phyloP scores from a whole-genome alignment of 768 basidiomycete genomes.

The Mycena polygramma region DNA sequence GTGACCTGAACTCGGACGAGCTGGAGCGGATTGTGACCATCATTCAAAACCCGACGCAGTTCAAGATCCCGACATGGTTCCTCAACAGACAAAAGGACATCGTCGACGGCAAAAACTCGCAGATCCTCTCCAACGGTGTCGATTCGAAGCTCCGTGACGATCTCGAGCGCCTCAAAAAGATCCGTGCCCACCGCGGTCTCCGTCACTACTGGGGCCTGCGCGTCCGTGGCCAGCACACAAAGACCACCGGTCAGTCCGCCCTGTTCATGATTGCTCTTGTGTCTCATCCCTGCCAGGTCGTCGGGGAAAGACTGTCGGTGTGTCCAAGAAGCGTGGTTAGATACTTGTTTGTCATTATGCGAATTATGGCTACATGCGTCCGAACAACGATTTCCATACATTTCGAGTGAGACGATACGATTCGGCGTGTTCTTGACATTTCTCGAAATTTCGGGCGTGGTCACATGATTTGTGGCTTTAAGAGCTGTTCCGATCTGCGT shows the following conservation, averaged over 20 bases:
- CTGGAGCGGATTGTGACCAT: conserved; percentile 99
- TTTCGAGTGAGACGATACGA: no score
- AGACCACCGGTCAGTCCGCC: conserved; percentile 88
- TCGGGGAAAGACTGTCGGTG: conserved; percentile 96
- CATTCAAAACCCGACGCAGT: conserved; percentile 99
- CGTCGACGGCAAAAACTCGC: conserved; percentile 95
- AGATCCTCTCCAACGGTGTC: conserved; percentile 95
- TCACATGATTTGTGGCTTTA: conserved; percentile 2
- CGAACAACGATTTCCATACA: no score
- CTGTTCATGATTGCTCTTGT: not conserved
- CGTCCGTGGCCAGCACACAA: conserved; percentile 99
- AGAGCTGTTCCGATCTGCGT: not conserved
- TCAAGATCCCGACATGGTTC: conserved; percentile 99
- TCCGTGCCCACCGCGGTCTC: conserved; percentile 94
- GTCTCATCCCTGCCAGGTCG: conserved; percentile 67
- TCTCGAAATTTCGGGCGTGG: conserved; percentile 20
- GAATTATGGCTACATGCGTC: not conserved
- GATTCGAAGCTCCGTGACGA: conserved; percentile 99
- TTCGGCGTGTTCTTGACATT: not conserved
- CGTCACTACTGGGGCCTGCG: conserved; percentile 95
- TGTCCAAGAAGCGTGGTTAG: conserved; percentile 89
- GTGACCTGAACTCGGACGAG: conserved; percentile 99
- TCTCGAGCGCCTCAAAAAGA: conserved; percentile 98
- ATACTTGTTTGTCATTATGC: conserved; percentile 13
- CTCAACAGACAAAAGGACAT: conserved; percentile 99